phyloP scores from a whole-genome alignment of 2,329 filamentous ascomycete species.

The Neodidymelliopsis sp. region DNA sequence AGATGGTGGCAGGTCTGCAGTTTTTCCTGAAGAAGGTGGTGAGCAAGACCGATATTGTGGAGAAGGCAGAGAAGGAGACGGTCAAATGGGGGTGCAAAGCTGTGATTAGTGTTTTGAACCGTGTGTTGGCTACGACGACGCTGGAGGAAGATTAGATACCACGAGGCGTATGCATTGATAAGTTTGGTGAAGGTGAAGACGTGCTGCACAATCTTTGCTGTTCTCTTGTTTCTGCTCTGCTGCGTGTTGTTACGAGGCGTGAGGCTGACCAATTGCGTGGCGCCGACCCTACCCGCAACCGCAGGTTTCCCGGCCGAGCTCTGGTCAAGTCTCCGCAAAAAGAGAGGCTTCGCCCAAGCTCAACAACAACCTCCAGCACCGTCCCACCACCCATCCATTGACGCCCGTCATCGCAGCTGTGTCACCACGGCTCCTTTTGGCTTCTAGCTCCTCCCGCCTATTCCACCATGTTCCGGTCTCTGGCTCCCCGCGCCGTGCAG shows the following conservation, averaged over 20 bases:
- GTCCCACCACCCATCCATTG: conserved; percentile 49
- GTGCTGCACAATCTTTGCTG: not conserved
- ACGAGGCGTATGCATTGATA: not conserved
- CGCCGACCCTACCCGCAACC: conserved; percentile 33
- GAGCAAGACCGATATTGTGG: conserved; percentile 65
- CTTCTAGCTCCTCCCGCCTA: conserved; percentile 27
- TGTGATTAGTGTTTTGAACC: conserved; percentile 48
- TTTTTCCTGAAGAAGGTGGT: conserved; percentile 83
- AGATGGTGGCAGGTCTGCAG: conserved; percentile 75
- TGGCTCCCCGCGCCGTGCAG: conserved; percentile 59
- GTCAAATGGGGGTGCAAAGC: conserved; percentile 56
- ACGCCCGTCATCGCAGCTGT: conserved; percentile 41
- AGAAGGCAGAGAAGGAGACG: conserved; percentile 59
- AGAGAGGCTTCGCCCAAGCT: conserved; percentile 27
- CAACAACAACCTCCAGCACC: conserved; percentile 48
- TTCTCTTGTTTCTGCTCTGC: conserved; percentile 7
- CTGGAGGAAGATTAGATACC: conserved; percentile 49
- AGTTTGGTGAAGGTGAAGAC: not conserved
- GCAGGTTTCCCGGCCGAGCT: conserved; percentile 29
- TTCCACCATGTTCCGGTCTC: conserved; percentile 60
- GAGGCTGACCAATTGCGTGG: conserved; percentile 22
- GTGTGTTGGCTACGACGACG: conserved; percentile 42
- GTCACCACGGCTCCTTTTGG: conserved; percentile 41
- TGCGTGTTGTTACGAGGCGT: conserved; percentile 5
- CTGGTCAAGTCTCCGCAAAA: conserved; percentile 13